Evolutionary conservation across 345 rosid genomes (phyloP).

Genomic region (Eucalyptus paniculata): DNA sequence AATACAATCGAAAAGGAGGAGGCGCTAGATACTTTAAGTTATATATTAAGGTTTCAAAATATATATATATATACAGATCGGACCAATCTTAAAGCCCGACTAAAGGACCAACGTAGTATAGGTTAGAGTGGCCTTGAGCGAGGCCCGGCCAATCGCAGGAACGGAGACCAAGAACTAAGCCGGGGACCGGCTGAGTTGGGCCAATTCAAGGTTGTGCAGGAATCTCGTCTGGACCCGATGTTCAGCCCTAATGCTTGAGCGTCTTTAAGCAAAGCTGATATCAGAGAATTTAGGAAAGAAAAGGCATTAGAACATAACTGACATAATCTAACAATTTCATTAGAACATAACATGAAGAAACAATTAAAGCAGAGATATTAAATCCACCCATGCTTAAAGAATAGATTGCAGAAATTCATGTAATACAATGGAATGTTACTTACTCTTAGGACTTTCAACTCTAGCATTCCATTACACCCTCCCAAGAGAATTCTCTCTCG

Average conservation of each 20-base stretch:
- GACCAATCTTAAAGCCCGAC: too few species aligned
- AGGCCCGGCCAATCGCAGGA: too few species aligned
- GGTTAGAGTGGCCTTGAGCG: too few species aligned
- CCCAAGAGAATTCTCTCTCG: not conserved
- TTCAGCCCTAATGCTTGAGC: not conserved
- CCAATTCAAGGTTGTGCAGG: too few species aligned
- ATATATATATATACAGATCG: too few species aligned
- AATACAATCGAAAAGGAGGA: too few species aligned
- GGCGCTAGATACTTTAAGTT: too few species aligned
- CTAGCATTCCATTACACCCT: not conserved
- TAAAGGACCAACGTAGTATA: too few species aligned
- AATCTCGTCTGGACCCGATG: too few species aligned
- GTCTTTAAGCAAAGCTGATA: not conserved
- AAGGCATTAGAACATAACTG: not conserved
- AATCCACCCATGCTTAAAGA: not conserved
- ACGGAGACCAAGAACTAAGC: too few species aligned
- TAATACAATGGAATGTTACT: not conserved
- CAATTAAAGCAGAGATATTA: not conserved
- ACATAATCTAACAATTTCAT: not conserved
- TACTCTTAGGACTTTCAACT: not conserved
- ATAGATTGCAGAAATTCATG: not conserved
- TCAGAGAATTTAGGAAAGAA: not conserved
- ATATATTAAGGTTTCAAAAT: too few species aligned
- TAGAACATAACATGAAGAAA: not conserved
- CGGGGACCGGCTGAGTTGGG: accelerated